Evolutionary conservation across 768 basidiomycete species (phyloP).

Genomic region (Sporobolomyces roseus): DNA sequence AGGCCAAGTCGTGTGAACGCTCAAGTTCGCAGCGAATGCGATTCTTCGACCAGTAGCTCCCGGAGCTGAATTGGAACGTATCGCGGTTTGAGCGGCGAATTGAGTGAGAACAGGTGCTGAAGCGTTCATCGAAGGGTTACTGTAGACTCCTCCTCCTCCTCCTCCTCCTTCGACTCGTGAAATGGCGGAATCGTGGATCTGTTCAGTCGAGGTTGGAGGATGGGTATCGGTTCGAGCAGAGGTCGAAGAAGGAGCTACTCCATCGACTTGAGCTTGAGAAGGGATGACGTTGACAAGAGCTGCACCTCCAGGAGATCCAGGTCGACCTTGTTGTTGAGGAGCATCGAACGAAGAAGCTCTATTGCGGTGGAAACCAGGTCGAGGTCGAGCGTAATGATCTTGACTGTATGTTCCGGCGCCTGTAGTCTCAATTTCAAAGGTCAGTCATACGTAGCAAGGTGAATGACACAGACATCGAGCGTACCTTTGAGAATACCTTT

Average conservation of each 20-base stretch:
- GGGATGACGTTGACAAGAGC: constrained; percentile 42
- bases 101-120: constrained; percentile 80
- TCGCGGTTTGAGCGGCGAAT: constrained; percentile 58
- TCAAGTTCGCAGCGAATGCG: constrained; percentile 84
- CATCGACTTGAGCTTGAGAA: constrained; percentile 41
- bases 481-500: constrained; percentile 89
- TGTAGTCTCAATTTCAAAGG: constrained; percentile 44
- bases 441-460: neutral
- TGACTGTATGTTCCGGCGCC: constrained; percentile 70
- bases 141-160: constrained; percentile 34
- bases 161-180: constrained; percentile 7
- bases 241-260: constrained; percentile 22
- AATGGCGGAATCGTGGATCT: constrained; percentile 27
- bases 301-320: constrained; percentile 55
- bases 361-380: constrained; percentile 56
- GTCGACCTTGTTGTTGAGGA: constrained; percentile 33
- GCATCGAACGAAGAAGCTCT: constrained; percentile 45
- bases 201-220: constrained; percentile 29
- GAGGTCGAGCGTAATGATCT: constrained; percentile 70
- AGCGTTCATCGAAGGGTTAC: constrained; percentile 73
- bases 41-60: constrained; percentile 58
- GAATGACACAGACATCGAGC: constrained; percentile 37
- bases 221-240: constrained; percentile 29
- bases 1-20: constrained; percentile 96
- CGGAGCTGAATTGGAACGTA: constrained; percentile 66